phyloP scores from a whole-genome alignment of 306 rosid genomes.

The Oemleria cerasiformis region DNA sequence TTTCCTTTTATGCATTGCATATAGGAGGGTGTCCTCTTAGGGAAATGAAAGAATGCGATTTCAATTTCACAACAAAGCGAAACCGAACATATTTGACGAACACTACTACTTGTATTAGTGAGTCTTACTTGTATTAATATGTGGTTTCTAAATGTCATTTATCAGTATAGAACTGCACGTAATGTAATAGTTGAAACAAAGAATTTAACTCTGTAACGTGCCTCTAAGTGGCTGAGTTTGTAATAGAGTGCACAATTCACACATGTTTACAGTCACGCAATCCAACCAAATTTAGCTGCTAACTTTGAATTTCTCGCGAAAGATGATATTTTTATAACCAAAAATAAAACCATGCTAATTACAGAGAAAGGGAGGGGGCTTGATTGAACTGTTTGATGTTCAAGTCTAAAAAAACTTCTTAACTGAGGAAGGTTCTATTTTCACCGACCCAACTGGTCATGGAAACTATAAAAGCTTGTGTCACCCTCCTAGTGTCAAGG shows the following conservation, averaged over 20 bases:
- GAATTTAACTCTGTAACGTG: no score
- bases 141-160: no score
- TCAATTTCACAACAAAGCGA: no score
- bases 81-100: no score
- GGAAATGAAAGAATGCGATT: no score
- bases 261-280: not conserved
- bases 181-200: no score
- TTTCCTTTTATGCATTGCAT: no score
- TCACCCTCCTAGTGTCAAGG: not conserved
- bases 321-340: not conserved
- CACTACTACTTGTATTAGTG: no score
- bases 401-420: not conserved
- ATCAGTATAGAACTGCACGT: no score
- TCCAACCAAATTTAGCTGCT: not conserved
- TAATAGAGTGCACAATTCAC: not conserved
- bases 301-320: not conserved
- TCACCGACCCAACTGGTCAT: no score
- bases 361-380: not conserved
- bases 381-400: not conserved
- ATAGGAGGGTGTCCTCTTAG: no score
- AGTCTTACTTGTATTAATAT: no score
- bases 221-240: not conserved
- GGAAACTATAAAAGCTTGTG: not conserved
- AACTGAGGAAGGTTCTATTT: slow-evolving; percentile 32
- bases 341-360: not conserved